Conservation (phyloP, 495 filamentous ascomycete genomes). For the Pyrenopolyporus hunteri region DNA sequence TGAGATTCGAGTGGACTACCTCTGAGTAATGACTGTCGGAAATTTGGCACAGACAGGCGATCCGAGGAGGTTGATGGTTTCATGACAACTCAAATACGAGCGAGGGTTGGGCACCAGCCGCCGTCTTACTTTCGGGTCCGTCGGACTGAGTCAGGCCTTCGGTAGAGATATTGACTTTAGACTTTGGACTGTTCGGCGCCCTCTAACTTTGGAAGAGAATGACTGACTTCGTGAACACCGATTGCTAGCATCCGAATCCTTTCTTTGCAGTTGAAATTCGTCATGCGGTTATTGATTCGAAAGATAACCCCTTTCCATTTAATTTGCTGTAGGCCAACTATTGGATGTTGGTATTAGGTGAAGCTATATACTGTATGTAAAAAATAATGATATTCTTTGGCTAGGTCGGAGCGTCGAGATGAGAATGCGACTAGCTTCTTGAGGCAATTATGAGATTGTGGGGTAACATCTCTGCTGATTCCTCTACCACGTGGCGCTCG, state of each 20-base stretch:
- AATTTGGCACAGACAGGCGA: neutral
- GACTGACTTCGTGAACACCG: no score
- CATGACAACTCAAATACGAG: neutral
- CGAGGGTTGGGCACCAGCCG: neutral
- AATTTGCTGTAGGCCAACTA: no score
- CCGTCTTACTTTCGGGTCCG: neutral
- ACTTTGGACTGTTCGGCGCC: no score
- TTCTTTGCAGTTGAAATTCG: no score
- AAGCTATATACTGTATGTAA: neutral
- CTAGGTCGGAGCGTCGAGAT: neutral
- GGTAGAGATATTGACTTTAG: neutral
- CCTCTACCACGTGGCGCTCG: constrained; percentile 29
- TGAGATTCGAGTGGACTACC: neutral
- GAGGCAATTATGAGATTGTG: constrained; percentile 28
- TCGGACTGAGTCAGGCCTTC: constrained; percentile 12
- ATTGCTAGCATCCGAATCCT: no score
- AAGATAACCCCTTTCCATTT: no score
- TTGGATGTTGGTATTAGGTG: neutral
- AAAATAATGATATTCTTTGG: neutral
- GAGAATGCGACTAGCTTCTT: constrained; percentile 17
- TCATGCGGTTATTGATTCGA: neutral
- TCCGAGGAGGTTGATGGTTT: neutral
- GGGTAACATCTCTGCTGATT: constrained; percentile 24
- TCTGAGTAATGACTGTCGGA: neutral
- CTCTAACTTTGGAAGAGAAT: no score